Evolutionary conservation across 768 basidiomycete genomes (phyloP), one percentile per base, ranked within the genome.

Genomic region (Auriscalpium microsporum): DNA sequence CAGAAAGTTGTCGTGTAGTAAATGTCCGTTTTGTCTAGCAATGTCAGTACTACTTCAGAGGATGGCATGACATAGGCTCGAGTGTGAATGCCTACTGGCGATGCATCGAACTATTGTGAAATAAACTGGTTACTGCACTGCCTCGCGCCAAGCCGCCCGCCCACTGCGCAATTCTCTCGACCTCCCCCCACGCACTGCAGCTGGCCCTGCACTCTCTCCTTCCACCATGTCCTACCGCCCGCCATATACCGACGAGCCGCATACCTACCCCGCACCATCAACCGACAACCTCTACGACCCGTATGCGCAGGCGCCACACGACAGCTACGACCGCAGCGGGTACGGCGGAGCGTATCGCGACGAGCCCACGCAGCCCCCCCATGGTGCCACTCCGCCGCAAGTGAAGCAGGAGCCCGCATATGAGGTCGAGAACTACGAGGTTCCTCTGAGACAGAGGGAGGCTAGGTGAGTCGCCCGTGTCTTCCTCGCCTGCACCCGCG

Each of bases 281-380:
- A 69, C 75, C 33, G 60, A 70, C 3, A 66, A 65, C 37, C 76
- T 73, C 64, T 76, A 79, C 64, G 73, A 81, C 28, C 84, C 83
- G 63, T 59, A 65, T 63, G 57, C 63, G 35, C 60, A 67, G 45
- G 72, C 73, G 59, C 75, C 77, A 14, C 78, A 82, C 53, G 74
- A 76, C 37, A 70, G 78, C 0, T 81, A 84, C 62, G 80, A 81
- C 55, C 78, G 78, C 55, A 73, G 69, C 28, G 78, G 69, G 33
- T 70, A 63, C 56, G 60, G 44, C 28, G 60, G 54, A 8, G 62
- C 58, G 6, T 67, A 69, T 58, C 56, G 46, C 34, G 67, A 70
- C 49, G 68, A 71, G 23, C 60, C 63, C 8, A 19, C 6, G 35
- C 51, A 40, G 33, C 48, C 52, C 13, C 35, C 54, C 34, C 19